Percentiles rank a stretch among this genome's conserved stretches.
These are phyloP conservation scores for Corrigiola litoralis DNA, from an alignment of 179 eudicot genomes.

Conservation along the genomic window DNA sequence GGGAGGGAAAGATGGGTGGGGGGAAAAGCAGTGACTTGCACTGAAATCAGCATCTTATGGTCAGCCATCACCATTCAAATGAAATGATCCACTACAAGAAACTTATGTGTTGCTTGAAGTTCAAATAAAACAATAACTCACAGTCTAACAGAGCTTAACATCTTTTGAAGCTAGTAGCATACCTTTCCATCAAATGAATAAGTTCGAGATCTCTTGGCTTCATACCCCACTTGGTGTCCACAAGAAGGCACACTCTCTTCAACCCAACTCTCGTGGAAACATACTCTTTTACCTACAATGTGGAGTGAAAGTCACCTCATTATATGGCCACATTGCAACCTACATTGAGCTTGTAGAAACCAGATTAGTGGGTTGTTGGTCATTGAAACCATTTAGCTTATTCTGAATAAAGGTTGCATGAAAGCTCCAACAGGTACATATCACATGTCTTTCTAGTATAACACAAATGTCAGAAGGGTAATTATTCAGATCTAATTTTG, in stretches of 20 bases:
- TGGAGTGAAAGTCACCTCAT: slow-evolving; percentile 6
- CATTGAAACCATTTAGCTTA: too few species aligned
- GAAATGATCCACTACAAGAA: too few species aligned
- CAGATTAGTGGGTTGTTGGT: not conserved
- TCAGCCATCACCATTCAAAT: too few species aligned
- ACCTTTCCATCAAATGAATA: slow-evolving; percentile 95
- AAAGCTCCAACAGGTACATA: too few species aligned
- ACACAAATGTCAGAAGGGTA: too few species aligned
- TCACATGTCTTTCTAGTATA: too few species aligned
- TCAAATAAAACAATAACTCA: not conserved
- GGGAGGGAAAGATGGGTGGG: too few species aligned
- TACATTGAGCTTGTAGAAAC: not conserved
- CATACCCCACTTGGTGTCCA: slow-evolving; percentile 99
- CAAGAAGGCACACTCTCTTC: slow-evolving; percentile 80
- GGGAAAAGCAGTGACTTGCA: too few species aligned
- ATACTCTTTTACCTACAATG: slow-evolving; percentile 87
- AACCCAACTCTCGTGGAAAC: slow-evolving; percentile 79
- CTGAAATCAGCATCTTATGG: too few species aligned
- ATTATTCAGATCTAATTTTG: too few species aligned
- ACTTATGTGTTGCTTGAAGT: not conserved
- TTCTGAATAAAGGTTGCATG: too few species aligned
- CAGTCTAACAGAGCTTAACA: not conserved
- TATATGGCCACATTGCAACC: too few species aligned
- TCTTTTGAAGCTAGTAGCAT: slow-evolving; percentile 1
- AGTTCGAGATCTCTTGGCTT: slow-evolving; percentile 91